Conservation (phyloP, 129 eudicot species). For the Lactuca saligna region DNA sequence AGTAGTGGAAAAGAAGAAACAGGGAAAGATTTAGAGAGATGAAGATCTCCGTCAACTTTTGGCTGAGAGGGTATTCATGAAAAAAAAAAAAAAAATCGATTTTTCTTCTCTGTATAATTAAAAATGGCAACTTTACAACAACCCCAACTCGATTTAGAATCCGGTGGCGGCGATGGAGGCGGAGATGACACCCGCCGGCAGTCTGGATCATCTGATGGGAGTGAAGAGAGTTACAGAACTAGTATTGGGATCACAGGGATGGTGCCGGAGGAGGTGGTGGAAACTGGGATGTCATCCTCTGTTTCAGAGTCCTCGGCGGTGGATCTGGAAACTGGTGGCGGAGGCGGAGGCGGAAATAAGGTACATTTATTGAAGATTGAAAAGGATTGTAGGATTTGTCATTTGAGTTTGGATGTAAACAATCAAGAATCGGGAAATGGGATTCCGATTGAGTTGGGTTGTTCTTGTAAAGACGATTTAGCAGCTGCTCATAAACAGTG, state of each 20-base stretch:
- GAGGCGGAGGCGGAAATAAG: conserved; percentile 15
- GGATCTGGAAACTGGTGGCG: conserved; percentile 39
- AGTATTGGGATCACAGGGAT: conserved; percentile 33
- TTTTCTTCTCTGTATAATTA: conserved; percentile 12
- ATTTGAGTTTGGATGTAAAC: conserved; percentile 61
- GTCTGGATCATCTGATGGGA: background rate
- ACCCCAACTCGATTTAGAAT: conserved; percentile 40
- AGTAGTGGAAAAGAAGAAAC: background rate
- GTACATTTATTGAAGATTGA: conserved; percentile 41
- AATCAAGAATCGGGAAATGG: conserved; percentile 55
- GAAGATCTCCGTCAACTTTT: conserved; percentile 13
- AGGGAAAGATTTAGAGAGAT: background rate
- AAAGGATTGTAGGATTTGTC: conserved; percentile 83
- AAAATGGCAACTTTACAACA: conserved; percentile 27
- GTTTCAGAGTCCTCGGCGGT: conserved; percentile 52
- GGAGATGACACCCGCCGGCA: background rate
- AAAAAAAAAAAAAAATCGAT: conserved; percentile 32
- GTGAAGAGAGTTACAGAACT: conserved; percentile 1
- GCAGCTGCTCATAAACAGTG: conserved; percentile 86
- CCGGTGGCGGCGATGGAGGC: conserved; percentile 5
- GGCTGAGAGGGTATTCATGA: conserved; percentile 14
- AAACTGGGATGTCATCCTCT: conserved; percentile 38
- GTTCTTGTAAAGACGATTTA: conserved; percentile 84
- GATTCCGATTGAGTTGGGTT: conserved; percentile 70
- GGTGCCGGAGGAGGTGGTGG: conserved; percentile 23